Conservation (phyloP, 148 eudicot species). For the Gaultheria prostrata region DNA sequence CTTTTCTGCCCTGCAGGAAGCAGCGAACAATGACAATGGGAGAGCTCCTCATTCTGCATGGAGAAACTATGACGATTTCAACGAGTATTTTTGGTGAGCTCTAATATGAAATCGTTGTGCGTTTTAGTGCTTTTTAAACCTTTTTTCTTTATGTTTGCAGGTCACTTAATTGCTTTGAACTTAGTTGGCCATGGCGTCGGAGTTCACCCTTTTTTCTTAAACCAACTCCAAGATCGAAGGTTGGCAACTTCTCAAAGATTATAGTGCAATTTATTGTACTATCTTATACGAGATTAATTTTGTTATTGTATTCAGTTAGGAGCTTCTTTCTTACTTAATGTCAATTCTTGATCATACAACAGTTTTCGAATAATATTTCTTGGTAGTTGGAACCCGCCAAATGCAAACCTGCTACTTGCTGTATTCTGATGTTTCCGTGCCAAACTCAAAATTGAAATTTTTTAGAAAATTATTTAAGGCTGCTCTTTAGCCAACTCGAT, state of each 20-base stretch:
- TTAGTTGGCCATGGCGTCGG: slow-evolving; percentile 91
- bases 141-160: slow-evolving; percentile 29
- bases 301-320: not conserved
- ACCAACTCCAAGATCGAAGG: slow-evolving; percentile 83
- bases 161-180: slow-evolving; percentile 89
- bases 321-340: not conserved
- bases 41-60: slow-evolving; percentile 95
- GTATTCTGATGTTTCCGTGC: too few species aligned
- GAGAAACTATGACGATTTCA: slow-evolving; percentile 99
- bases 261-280: not conserved
- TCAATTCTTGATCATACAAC: too few species aligned
- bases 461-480: too few species aligned
- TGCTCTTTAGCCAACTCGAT: too few species aligned
- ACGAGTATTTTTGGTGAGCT: slow-evolving; percentile 92
- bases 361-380: too few species aligned
- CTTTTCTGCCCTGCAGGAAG: slow-evolving; percentile 56
- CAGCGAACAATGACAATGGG: slow-evolving; percentile 78
- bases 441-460: too few species aligned
- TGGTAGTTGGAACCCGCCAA: too few species aligned
- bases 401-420: too few species aligned
- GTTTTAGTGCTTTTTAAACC: not conserved
- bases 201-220: slow-evolving; percentile 64
- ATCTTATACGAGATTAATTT: not conserved
- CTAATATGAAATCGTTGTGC: not conserved
- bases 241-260: slow-evolving; percentile 15